phyloP scores from a whole-genome alignment of 306 rosid species.

The Prunus fruticosa region DNA sequence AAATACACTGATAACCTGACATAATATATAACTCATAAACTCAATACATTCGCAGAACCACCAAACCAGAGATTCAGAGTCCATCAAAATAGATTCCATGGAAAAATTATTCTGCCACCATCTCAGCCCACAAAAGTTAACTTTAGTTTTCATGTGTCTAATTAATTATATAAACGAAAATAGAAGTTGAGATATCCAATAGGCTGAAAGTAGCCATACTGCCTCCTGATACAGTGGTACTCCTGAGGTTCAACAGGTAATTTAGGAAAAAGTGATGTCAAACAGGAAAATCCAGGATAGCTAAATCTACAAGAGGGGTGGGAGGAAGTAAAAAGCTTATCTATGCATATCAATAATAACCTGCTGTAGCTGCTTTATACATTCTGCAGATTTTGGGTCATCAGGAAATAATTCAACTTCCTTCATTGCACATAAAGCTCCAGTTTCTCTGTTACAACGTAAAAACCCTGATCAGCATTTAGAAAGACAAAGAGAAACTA shows the following conservation, averaged over 20 bases:
- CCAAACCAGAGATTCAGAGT: neutral
- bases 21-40: neutral
- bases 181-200: neutral
- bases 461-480: slow-evolving; percentile 14
- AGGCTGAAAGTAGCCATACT: neutral
- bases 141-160: neutral
- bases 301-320: neutral
- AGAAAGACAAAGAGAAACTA: slow-evolving; percentile 23
- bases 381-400: slow-evolving; percentile 90
- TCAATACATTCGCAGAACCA: neutral
- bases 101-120: neutral
- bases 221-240: neutral
- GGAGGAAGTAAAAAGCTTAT: neutral
- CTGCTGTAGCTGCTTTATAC: slow-evolving; percentile 95
- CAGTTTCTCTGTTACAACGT: slow-evolving; percentile 57
- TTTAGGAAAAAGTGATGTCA: neutral
- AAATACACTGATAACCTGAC: slow-evolving; percentile 9
- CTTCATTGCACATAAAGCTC: slow-evolving; percentile 99
- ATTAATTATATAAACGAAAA: too few relatives aligned
- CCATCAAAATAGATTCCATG: neutral
- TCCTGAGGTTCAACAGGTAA: neutral
- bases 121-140: neutral
- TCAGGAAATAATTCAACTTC: slow-evolving; percentile 84
- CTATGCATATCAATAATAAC: slow-evolving; percentile 26
- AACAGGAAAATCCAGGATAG: neutral